Evolutionary conservation across 768 basidiomycete species (phyloP).

Genomic region (Cyclocybe cylindracea): DNA sequence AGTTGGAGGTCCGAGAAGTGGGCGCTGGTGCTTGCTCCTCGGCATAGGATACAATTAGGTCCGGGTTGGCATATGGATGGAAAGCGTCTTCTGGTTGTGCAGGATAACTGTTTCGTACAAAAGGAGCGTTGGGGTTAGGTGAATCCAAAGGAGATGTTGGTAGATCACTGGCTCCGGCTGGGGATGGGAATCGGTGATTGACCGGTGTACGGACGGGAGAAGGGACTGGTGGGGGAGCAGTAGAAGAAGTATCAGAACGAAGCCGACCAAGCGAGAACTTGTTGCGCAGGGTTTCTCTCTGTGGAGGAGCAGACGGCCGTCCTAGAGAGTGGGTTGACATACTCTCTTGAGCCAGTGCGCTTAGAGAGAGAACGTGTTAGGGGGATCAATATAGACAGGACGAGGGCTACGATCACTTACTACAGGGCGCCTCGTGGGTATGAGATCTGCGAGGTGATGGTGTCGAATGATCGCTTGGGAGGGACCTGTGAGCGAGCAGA

Average conservation of each 20-base stretch:
- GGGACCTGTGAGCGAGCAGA: conserved; percentile 54
- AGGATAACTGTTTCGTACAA: conserved; percentile 11
- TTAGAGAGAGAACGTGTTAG: conserved; percentile 22
- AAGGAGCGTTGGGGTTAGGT: conserved; percentile 18
- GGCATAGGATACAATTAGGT: conserved; percentile 48
- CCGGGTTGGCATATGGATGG: conserved; percentile 85
- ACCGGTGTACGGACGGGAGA: conserved; percentile 29
- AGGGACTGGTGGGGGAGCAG: conserved; percentile 29
- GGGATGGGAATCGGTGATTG: conserved; percentile 20
- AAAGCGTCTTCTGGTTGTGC: conserved; percentile 35
- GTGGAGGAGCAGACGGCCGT: conserved; percentile 27
- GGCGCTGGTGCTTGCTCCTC: conserved; percentile 31
- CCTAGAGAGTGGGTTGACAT: conserved; percentile 57
- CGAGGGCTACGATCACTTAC: conserved; percentile 41
- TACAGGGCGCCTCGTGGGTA: conserved; percentile 55
- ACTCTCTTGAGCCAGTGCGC: conserved; percentile 62
- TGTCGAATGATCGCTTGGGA: conserved; percentile 61
- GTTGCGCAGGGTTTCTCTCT: conserved; percentile 37
- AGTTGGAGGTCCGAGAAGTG: conserved; percentile 24
- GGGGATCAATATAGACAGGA: conserved; percentile 4
- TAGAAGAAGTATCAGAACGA: conserved; percentile 33
- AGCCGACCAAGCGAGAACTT: conserved; percentile 45
- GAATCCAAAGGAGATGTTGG: conserved; percentile 6
- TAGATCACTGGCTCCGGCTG: conserved; percentile 10
- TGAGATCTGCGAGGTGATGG: conserved; percentile 49